These are phyloP conservation scores for Talinum fruticosum DNA, from an alignment of 148 eudicot species.

Conservation along the genomic window DNA sequence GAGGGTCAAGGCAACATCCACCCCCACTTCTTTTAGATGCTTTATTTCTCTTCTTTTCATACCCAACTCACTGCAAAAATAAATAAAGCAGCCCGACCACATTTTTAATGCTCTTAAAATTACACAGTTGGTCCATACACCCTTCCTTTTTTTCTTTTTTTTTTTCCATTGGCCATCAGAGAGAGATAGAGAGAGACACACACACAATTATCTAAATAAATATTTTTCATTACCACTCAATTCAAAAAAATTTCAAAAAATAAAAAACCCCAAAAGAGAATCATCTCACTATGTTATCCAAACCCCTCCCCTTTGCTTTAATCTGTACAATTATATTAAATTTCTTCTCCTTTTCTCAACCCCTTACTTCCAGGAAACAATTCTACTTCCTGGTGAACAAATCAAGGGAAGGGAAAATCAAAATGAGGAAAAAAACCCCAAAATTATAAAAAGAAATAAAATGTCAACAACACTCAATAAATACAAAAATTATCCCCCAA, in stretches of 20 bases:
- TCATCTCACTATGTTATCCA: constrained; percentile 19
- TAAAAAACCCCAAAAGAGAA: neutral
- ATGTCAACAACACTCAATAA: constrained; percentile 14
- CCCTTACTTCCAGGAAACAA: constrained; percentile 4
- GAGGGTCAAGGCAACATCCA: constrained; percentile 8
- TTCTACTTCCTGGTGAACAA: neutral
- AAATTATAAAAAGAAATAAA: neutral
- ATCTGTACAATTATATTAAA: constrained; percentile 26
- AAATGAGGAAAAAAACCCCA: neutral
- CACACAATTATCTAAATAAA: neutral
- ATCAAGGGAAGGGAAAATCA: neutral
- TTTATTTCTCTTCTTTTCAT: constrained; percentile 29
- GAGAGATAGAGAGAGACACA: neutral
- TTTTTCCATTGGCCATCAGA: neutral
- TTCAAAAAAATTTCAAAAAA: neutral
- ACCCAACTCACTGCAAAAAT: constrained; percentile 22
- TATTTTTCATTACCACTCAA: constrained; percentile 6
- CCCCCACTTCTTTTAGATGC: neutral
- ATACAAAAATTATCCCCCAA: constrained; percentile 27
- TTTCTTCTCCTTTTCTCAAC: constrained; percentile 5
- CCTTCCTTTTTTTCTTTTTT: neutral
- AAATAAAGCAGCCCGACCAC: constrained; percentile 8
- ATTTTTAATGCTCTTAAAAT: constrained; percentile 12
- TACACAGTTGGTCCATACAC: constrained; percentile 10
- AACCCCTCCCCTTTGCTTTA: neutral